A percentile compares a stretch with the other conserved stretches of the same genome.
These are phyloP conservation scores for Dactylellina drechsleri DNA, from an alignment of 2,329 filamentous ascomycete genomes.

Conservation along the genomic window DNA sequence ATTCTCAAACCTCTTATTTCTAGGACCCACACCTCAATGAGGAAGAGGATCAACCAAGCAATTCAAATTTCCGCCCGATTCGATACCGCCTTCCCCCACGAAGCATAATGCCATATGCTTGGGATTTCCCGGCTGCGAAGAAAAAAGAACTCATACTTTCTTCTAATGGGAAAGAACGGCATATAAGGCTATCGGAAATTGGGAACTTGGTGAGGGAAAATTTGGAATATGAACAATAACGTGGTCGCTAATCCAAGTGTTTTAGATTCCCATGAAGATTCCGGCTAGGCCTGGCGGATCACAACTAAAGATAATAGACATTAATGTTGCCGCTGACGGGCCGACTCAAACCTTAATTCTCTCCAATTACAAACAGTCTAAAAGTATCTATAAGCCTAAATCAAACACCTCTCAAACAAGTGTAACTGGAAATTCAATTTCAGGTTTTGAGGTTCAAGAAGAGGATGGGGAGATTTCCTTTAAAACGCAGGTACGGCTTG, in stretches of 20 bases:
- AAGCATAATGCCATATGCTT: slow-evolving; percentile 99
- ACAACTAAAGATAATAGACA: slow-evolving; percentile 87
- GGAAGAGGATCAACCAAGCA: slow-evolving; percentile 79
- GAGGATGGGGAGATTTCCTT: slow-evolving; percentile 88
- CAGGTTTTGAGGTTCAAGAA: slow-evolving; percentile 93
- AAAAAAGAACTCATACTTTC: slow-evolving; percentile 89
- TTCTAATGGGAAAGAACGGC: slow-evolving; percentile 81
- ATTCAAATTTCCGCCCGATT: slow-evolving; percentile 88
- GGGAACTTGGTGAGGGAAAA: slow-evolving; percentile 77
- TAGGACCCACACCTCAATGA: slow-evolving; percentile 87
- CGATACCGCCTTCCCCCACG: slow-evolving; percentile 89
- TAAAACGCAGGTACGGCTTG: slow-evolving; percentile 85
- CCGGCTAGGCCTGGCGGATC: slow-evolving; percentile 71
- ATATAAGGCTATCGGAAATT: slow-evolving; percentile 95
- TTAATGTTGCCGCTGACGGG: slow-evolving; percentile 94
- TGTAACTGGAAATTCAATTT: slow-evolving; percentile 69
- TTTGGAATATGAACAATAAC: background rate
- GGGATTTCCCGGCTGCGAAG: slow-evolving; percentile 98
- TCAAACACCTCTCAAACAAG: slow-evolving; percentile 68
- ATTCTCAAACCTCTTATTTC: background rate
- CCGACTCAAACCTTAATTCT: slow-evolving; percentile 94
- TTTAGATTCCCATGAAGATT: slow-evolving; percentile 79
- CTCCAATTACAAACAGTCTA: slow-evolving; percentile 91
- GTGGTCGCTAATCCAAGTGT: background rate
- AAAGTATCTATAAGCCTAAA: slow-evolving; percentile 85